Percentiles rank a stretch among this genome's conserved stretches.
These are phyloP conservation scores for Apiospora kogelbergensis DNA, from an alignment of 2,329 filamentous ascomycete genomes.

Conservation along the genomic window DNA sequence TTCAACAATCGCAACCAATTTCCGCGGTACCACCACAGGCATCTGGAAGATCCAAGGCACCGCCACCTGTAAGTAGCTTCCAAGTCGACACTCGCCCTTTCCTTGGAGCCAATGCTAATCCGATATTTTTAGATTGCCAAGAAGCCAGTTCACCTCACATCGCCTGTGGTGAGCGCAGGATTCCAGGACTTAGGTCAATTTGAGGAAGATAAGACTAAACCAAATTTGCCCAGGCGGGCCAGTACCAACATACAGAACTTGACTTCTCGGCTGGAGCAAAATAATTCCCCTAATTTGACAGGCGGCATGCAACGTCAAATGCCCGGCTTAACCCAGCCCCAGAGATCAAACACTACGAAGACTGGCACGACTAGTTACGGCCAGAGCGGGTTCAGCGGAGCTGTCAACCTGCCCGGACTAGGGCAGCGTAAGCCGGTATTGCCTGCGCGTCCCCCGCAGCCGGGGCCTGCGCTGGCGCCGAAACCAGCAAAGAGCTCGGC, in stretches of 20 bases:
- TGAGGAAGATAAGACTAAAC: slow-evolving; percentile 24
- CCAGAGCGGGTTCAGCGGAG: slow-evolving; percentile 16
- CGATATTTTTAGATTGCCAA: slow-evolving; percentile 56
- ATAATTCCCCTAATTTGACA: slow-evolving; percentile 22
- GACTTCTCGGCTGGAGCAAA: slow-evolving; percentile 29
- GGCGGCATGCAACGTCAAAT: slow-evolving; percentile 26
- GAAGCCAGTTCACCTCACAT: slow-evolving; percentile 58
- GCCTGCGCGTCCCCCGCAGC: slow-evolving; percentile 25
- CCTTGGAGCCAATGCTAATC: slow-evolving; percentile 18
- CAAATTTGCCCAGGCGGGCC: slow-evolving; percentile 25
- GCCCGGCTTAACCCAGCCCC: not conserved
- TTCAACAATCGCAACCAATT: slow-evolving; percentile 17
- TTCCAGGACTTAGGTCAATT: slow-evolving; percentile 17
- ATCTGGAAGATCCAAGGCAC: slow-evolving; percentile 27
- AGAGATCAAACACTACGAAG: slow-evolving; percentile 18
- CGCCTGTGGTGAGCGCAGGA: slow-evolving; percentile 27
- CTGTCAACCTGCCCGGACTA: slow-evolving; percentile 28
- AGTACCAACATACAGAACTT: slow-evolving; percentile 29
- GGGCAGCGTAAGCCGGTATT: slow-evolving; percentile 30
- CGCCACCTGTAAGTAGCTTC: slow-evolving; percentile 33
- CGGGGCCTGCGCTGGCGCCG: slow-evolving; percentile 29
- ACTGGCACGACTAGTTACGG: slow-evolving; percentile 6
- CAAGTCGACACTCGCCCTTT: not conserved
- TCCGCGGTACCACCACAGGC: slow-evolving; percentile 22
- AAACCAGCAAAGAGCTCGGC: slow-evolving; percentile 30